phyloP scores from a whole-genome alignment of 2,329 filamentous ascomycete species.

The Clonostachys rosea region DNA sequence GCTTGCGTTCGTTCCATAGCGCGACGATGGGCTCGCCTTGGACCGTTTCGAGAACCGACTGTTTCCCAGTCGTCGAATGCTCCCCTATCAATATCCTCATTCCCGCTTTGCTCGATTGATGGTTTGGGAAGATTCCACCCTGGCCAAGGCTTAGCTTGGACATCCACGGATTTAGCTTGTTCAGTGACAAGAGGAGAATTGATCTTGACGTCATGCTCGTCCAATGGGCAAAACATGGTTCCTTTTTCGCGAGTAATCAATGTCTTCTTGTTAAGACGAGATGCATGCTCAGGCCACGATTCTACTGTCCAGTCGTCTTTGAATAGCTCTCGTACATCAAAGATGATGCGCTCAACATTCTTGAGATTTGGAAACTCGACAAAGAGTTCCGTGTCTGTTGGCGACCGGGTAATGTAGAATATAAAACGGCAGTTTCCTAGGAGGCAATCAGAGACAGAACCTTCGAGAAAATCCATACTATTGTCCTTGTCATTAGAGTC shows the following conservation, averaged over 20 bases:
- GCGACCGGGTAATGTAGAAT: conserved; percentile 4
- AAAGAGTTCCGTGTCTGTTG: conserved; percentile 2
- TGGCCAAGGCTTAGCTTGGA: too few species aligned
- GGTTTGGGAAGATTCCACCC: background rate
- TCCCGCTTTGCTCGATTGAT: background rate
- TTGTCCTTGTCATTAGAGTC: background rate
- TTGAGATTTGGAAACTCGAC: conserved; percentile 7
- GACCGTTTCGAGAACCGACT: background rate
- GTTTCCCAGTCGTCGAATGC: background rate
- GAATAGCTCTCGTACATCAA: conserved; percentile 1
- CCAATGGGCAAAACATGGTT: conserved; percentile 1
- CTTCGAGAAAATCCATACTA: background rate
- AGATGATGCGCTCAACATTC: conserved; percentile 1
- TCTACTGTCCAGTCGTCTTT: background rate
- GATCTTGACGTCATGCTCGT: too few species aligned
- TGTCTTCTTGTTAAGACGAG: background rate
- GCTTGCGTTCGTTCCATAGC: conserved; percentile 1
- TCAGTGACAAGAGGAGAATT: too few species aligned
- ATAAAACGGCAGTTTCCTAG: background rate
- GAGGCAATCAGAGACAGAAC: background rate
- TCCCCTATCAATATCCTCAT: background rate
- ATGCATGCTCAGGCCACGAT: conserved; percentile 5
- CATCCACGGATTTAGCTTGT: too few species aligned
- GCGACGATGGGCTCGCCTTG: background rate
- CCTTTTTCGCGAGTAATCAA: background rate